Conservation (phyloP, 371 early-diverging fungal species). For the Lichtheimia ramosa region DNA sequence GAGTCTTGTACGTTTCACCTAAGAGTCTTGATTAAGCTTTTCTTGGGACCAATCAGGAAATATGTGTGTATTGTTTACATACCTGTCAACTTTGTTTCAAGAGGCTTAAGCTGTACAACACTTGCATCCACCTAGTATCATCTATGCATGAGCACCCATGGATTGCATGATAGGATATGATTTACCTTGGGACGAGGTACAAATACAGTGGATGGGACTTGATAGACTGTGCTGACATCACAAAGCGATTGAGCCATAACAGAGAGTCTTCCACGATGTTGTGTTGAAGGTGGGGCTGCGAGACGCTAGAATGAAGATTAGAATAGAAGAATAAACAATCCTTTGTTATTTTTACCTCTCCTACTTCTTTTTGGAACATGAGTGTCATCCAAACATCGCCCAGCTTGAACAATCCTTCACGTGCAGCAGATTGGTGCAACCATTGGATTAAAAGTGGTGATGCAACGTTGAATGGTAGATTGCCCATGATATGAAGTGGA, state of each 20-base stretch:
- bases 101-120: slow-evolving; percentile 68
- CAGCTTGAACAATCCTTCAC: slow-evolving; percentile 63
- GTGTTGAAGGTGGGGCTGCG: slow-evolving; percentile 50
- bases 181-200: slow-evolving; percentile 70
- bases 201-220: slow-evolving; percentile 64
- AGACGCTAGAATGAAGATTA: slow-evolving; percentile 50
- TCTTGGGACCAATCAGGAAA: background rate
- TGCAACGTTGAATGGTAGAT: slow-evolving; percentile 80
- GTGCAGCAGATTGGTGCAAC: slow-evolving; percentile 59
- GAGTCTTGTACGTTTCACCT: slow-evolving; percentile 20
- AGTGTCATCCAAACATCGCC: slow-evolving; percentile 68
- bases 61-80: background rate
- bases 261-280: slow-evolving; percentile 68
- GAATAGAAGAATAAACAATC: background rate
- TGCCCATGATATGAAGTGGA: slow-evolving; percentile 68
- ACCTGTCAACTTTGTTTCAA: slow-evolving; percentile 17
- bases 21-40: background rate
- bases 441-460: slow-evolving; percentile 76
- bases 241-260: slow-evolving; percentile 77
- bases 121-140: slow-evolving; percentile 62
- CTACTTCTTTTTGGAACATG: slow-evolving; percentile 90
- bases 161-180: background rate
- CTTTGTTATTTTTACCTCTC: slow-evolving; percentile 42
- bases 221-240: slow-evolving; percentile 62
- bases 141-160: background rate